Base-by-base conservation (phyloP, 345 rosid species). In the Combretum micranthum region DNA sequence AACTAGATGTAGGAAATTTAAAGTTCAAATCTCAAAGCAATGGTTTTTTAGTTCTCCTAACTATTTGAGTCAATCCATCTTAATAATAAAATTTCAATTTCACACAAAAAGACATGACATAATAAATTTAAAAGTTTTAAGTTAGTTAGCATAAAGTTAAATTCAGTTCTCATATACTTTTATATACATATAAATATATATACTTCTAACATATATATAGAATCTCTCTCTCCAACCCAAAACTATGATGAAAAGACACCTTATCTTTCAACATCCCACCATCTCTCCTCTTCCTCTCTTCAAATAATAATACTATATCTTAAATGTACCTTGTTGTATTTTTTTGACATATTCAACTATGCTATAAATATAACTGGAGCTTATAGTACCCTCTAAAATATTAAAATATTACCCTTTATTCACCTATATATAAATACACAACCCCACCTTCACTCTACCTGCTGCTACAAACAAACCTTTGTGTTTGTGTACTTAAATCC, bases 351-450 rank as follows among this genome's bases (percentile, higher is more conserved):
- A 56, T 50, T 63, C 44, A 53, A 66, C 50, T 63, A 57, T 66
- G 20, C 20, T 54, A 45, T 37, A 17, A 17, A 62, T 56, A 45
- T 61, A 58, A 61, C 53, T 63, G 20, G 21, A 23, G 15, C 39
- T 12, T 61, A 46, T 64, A 55, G 64, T 52, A 57, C 57, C 59
- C n/a, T n/a, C 48, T 60, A 39, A 67, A 75, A 61, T 77, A 20
- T 50, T 26, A 20, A 18, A 12, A 18, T 25, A 19, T 50, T 15
- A 13, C 25, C 53, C 53, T 26, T n/a, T 20, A 50, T 50, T 15
- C 15, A 50, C 14, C 53, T 50, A 50, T 50, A 66, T 77, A 77
- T 72, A 81, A 66, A 50, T 68, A 55, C 16, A 39, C 69, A 15
- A 55, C 63, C 50, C 37, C 19, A 46, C 42, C 9, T 32, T 32